phyloP scores from a whole-genome alignment of 495 filamentous ascomycete species.

The Annulohypoxylon maeteangense region DNA sequence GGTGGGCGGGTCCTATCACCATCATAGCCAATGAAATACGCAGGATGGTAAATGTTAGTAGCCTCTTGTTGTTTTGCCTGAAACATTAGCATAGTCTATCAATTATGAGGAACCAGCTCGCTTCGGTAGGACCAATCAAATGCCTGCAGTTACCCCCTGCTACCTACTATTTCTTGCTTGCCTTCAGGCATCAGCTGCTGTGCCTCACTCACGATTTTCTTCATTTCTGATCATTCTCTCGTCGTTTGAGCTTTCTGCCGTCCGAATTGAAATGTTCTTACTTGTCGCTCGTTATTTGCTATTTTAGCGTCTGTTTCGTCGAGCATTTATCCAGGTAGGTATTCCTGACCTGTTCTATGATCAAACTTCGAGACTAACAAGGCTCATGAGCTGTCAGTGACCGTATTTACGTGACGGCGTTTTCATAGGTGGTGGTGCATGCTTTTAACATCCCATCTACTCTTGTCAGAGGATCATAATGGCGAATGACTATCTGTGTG shows the following conservation, averaged over 20 bases:
- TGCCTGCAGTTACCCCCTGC: neutral
- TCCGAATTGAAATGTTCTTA: neutral
- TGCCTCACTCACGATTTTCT: neutral
- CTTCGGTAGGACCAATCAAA: conserved; percentile 13
- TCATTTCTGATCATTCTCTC: neutral
- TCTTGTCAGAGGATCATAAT: neutral
- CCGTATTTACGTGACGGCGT: neutral
- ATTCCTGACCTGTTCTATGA: neutral
- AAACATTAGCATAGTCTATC: neutral
- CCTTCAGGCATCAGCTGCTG: neutral
- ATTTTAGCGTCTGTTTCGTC: neutral
- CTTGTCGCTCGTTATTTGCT: neutral
- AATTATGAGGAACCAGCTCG: conserved; percentile 6
- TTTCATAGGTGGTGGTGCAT: neutral
- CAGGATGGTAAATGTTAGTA: conserved; percentile 4
- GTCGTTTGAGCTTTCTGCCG: neutral
- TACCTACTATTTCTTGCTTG: neutral
- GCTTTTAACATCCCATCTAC: too few relatives aligned
- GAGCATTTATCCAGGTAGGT: neutral
- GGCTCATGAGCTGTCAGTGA: neutral
- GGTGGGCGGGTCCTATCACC: neutral
- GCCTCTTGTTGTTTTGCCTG: too few relatives aligned
- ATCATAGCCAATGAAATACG: neutral
- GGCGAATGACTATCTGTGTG: conserved; percentile 30
- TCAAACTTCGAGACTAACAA: conserved; percentile 5